These are phyloP conservation scores for Xylaria longipes DNA, from an alignment of 495 filamentous ascomycete species.

Conservation along the genomic window DNA sequence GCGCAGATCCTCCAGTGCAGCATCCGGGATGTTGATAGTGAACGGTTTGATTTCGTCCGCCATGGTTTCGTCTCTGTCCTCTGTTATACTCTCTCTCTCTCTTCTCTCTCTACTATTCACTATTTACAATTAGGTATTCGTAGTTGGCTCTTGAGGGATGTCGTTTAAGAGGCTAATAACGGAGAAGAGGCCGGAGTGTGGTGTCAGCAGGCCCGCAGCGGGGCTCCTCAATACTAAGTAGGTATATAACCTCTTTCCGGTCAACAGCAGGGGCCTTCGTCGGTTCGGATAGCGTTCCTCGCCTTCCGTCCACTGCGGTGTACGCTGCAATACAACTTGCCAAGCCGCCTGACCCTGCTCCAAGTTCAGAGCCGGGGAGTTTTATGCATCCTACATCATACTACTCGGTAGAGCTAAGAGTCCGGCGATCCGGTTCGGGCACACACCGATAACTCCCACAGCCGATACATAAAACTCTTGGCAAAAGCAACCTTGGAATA, in stretches of 20 bases:
- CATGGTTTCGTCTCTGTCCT: background rate
- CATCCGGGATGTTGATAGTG: conserved; percentile 36
- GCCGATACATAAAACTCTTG: background rate
- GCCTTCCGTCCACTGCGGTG: background rate
- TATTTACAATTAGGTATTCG: background rate
- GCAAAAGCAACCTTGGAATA: background rate
- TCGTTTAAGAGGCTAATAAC: background rate
- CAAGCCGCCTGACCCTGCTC: background rate
- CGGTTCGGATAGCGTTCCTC: background rate
- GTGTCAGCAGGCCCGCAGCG: background rate
- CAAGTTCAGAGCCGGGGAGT: background rate
- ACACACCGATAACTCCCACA: background rate
- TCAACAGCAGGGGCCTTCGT: background rate
- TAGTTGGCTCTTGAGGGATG: background rate
- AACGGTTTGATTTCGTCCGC: conserved; percentile 32
- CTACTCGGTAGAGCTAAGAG: background rate
- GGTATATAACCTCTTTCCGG: background rate
- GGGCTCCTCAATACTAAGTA: conserved; percentile 2
- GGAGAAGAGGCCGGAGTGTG: conserved; percentile 1
- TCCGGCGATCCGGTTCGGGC: conserved; percentile 5
- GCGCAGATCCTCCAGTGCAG: conserved; percentile 25
- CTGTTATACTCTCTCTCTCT: background rate
- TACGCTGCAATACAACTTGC: background rate
- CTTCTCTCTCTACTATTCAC: background rate
- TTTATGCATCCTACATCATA: background rate